Evolutionary conservation across 495 filamentous ascomycete species (phyloP).

Genomic region (Neurospora hispaniola): DNA sequence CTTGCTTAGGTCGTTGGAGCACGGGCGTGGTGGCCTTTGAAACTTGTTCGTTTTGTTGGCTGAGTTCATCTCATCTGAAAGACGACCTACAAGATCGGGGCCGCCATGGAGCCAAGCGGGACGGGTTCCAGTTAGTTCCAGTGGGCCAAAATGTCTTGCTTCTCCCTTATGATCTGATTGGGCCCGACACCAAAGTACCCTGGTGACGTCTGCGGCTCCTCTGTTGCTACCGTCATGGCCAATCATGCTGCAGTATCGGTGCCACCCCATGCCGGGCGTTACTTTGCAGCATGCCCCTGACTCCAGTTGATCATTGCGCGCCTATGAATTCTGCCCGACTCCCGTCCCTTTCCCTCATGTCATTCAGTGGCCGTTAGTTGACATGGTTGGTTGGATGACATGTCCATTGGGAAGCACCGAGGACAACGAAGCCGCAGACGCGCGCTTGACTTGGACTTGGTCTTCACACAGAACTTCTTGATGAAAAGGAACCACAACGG

Average conservation of each 20-base stretch:
- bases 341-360: neutral
- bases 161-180: neutral
- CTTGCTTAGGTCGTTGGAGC: neutral
- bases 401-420: neutral
- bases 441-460: neutral
- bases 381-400: neutral
- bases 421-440: neutral
- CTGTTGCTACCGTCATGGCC: neutral
- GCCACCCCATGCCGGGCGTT: neutral
- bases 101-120: neutral
- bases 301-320: neutral
- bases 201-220: constrained; percentile 20
- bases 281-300: neutral
- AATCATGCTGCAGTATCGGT: neutral
- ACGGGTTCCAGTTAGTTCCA: neutral
- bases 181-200: constrained; percentile 1
- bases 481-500: neutral
- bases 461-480: neutral
- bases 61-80: neutral
- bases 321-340: neutral
- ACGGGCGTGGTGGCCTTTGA: neutral
- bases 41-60: neutral
- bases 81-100: neutral
- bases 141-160: neutral
- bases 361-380: neutral